phyloP scores from a whole-genome alignment of 176 grass and related monocot species.

The Avena insularis region DNA sequence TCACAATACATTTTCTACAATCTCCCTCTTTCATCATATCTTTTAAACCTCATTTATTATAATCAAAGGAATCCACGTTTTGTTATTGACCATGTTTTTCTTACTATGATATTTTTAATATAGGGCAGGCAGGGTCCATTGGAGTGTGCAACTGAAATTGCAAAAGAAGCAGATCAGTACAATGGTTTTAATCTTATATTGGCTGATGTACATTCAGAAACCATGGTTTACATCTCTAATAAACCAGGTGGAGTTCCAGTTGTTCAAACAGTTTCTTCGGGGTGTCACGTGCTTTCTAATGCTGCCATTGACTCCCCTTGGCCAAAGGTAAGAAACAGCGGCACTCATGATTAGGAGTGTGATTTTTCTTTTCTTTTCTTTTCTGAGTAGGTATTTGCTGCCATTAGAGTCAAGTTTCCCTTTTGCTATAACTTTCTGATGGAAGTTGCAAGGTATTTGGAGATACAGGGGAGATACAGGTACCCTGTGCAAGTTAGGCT shows the following conservation, averaged over 20 bases:
- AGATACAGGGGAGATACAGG: background rate
- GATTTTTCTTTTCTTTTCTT: background rate
- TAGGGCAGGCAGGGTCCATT: conserved; percentile 62
- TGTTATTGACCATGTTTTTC: conserved; percentile 12
- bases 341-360: background rate
- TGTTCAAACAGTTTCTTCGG: conserved; percentile 68
- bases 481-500: background rate
- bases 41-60: background rate
- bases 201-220: conserved; percentile 63
- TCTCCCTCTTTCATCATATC: background rate
- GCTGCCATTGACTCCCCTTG: conserved; percentile 78
- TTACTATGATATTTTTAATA: background rate
- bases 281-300: conserved; percentile 93
- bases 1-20: background rate
- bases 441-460: background rate
- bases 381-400: background rate
- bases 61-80: background rate
- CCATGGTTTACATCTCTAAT: conserved; percentile 94
- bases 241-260: conserved; percentile 55
- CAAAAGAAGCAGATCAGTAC: conserved; percentile 82
- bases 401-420: background rate
- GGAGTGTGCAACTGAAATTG: conserved; percentile 76
- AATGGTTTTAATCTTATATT: conserved; percentile 91
- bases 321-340: conserved; percentile 68
- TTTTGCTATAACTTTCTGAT: background rate